These are phyloP conservation scores for Solanum commersonii DNA, from an alignment of 257 asterid genomes.

Conservation along the genomic window DNA sequence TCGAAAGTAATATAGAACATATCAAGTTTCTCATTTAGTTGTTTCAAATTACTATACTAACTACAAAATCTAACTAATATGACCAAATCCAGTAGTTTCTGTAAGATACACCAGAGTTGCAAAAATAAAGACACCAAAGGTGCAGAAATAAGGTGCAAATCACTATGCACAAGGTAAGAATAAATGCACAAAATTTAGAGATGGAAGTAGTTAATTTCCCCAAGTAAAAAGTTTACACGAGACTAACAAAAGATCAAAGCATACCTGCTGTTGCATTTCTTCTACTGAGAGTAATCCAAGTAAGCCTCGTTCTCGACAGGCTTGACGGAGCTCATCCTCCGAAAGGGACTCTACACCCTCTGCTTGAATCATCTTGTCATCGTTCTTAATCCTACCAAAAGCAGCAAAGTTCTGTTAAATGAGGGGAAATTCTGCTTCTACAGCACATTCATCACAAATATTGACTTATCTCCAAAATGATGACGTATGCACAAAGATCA, in stretches of 20 bases:
- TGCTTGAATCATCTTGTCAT: constrained; percentile 78
- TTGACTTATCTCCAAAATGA: neutral
- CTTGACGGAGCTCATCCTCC: constrained; percentile 92
- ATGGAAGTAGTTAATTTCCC: neutral
- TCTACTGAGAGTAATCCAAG: constrained; percentile 69
- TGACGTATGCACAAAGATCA: neutral
- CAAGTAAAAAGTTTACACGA: neutral
- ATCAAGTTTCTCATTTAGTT: neutral
- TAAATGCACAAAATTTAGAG: neutral
- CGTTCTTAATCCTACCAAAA: constrained; percentile 55
- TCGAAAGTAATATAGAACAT: neutral
- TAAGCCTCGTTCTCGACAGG: constrained; percentile 89
- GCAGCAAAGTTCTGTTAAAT: neutral
- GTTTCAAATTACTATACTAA: neutral
- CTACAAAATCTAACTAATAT: neutral
- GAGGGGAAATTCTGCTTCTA: neutral
- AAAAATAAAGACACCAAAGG: neutral
- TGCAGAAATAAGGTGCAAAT: neutral
- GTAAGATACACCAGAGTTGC: neutral
- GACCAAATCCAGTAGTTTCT: neutral
- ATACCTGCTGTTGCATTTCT: constrained; percentile 93
- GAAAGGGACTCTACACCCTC: constrained; percentile 91
- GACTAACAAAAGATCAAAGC: neutral
- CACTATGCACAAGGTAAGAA: neutral
- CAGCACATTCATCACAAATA: neutral